Conservation (phyloP, 2,329 filamentous ascomycete genomes). For the Fusarium sp. region DNA sequence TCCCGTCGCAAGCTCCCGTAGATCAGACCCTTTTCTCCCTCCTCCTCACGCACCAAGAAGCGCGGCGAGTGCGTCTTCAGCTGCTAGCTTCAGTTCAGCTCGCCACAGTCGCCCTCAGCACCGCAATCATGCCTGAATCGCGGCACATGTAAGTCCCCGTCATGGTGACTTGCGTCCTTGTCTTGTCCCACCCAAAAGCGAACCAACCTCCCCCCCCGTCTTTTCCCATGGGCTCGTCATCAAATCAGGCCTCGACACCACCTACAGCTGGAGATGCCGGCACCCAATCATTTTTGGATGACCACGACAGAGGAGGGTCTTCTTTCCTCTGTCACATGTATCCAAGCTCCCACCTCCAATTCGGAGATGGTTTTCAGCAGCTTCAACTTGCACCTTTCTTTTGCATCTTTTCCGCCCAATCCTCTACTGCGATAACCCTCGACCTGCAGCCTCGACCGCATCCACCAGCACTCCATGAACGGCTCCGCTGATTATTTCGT, state of each 20-base stretch:
- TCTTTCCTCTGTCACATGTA: constrained; percentile 45
- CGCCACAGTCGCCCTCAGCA: constrained; percentile 8
- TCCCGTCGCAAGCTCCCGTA: constrained; percentile 31
- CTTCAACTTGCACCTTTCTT: not conserved
- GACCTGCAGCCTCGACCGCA: constrained; percentile 10
- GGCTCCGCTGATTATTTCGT: constrained; percentile 51
- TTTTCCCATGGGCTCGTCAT: constrained; percentile 45
- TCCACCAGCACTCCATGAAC: constrained; percentile 47
- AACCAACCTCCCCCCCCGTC: constrained; percentile 35
- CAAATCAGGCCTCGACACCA: constrained; percentile 50
- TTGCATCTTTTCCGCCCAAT: constrained; percentile 15
- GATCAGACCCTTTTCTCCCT: constrained; percentile 26
- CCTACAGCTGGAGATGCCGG: constrained; percentile 32
- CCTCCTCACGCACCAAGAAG: not conserved
- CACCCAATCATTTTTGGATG: constrained; percentile 44
- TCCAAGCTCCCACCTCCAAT: constrained; percentile 19
- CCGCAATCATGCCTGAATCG: constrained; percentile 49
- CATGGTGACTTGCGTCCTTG: constrained; percentile 38
- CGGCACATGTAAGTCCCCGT: constrained; percentile 55
- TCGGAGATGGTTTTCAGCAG: constrained; percentile 21
- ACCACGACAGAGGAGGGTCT: constrained; percentile 27
- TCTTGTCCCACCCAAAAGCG: constrained; percentile 35
- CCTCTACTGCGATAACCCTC: constrained; percentile 14
- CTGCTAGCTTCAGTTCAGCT: constrained; percentile 24
- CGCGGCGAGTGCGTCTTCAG: constrained; percentile 1